These are phyloP conservation scores for Graphilbum fragrans DNA, from an alignment of 2,329 filamentous ascomycete species.

Conservation along the genomic window DNA sequence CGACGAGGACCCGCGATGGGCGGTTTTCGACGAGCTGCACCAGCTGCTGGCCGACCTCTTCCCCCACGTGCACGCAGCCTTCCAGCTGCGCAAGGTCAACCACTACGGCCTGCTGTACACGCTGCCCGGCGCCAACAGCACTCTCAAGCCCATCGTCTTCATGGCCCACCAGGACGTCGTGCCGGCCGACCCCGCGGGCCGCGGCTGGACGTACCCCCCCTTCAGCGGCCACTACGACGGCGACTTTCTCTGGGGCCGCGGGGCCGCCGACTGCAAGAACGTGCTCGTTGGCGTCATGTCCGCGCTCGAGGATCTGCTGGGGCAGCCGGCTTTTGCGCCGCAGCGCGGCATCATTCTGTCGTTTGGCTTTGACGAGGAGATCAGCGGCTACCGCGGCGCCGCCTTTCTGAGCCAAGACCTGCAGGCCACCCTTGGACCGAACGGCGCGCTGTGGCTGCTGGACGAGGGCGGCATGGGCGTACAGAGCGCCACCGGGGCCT, in stretches of 20 bases:
- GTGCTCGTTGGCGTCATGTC: constrained; percentile 44
- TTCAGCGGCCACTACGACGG: constrained; percentile 46
- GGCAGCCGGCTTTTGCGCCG: constrained; percentile 33
- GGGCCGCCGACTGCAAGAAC: constrained; percentile 48
- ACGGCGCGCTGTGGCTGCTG: constrained; percentile 40
- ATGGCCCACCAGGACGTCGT: constrained; percentile 55
- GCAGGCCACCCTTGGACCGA: constrained; percentile 34
- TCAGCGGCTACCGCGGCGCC: constrained; percentile 37
- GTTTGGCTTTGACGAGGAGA: constrained; percentile 53
- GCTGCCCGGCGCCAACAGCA: constrained; percentile 35
- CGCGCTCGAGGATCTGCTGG: constrained; percentile 40
- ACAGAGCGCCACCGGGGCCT: constrained; percentile 38
- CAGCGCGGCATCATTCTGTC: constrained; percentile 42
- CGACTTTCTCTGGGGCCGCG: constrained; percentile 47
- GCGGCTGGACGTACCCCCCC: constrained; percentile 43
- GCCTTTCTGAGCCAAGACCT: constrained; percentile 29
- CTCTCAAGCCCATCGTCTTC: constrained; percentile 41
- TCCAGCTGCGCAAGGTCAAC: constrained; percentile 35
- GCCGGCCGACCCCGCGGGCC: constrained; percentile 38
- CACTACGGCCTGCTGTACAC: constrained; percentile 47
- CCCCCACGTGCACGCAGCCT: constrained; percentile 30
- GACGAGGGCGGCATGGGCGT: constrained; percentile 42
- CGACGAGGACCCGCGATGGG: constrained; percentile 44
- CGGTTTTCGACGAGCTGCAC: constrained; percentile 42
- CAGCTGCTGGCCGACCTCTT: constrained; percentile 35